Conservation (phyloP, 495 filamentous ascomycete species). For the Aspergillus wentii region DNA sequence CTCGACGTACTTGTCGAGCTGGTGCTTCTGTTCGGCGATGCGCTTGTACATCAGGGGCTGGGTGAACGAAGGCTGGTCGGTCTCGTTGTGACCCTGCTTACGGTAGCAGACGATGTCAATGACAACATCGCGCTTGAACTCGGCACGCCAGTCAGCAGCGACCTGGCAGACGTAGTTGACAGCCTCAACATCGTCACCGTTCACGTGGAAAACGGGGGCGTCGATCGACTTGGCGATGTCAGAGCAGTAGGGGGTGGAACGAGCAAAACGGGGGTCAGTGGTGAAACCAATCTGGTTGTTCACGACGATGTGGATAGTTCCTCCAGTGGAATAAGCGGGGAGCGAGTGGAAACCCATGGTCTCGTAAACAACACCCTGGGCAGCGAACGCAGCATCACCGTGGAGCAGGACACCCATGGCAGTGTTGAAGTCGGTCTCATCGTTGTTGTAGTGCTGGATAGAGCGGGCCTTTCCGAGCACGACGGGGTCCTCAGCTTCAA, state of each 20-base stretch:
- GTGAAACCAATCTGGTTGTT: conserved; percentile 99
- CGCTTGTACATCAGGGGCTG: conserved; percentile 99
- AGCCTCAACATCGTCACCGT: conserved; percentile 96
- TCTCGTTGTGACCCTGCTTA: conserved; percentile 99
- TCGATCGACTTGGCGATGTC: conserved; percentile 99
- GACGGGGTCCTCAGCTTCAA: conserved; percentile 97
- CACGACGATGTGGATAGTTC: conserved; percentile 93
- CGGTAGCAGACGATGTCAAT: conserved; percentile 98
- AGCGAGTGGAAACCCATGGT: conserved; percentile 96
- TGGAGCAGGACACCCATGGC: conserved; percentile 96
- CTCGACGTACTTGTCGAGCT: conserved; percentile 83
- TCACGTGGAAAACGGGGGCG: conserved; percentile 97
- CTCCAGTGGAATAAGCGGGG: conserved; percentile 92
- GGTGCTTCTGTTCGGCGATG: conserved; percentile 71
- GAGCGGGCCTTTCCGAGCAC: conserved; percentile 95
- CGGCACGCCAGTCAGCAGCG: conserved; percentile 92
- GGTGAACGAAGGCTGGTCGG: conserved; percentile 98
- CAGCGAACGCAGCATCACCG: conserved; percentile 95
- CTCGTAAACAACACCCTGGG: conserved; percentile 95
- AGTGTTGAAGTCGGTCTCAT: conserved; percentile 78
- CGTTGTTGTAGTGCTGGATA: conserved; percentile 98
- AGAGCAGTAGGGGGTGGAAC: conserved; percentile 97
- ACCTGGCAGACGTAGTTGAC: conserved; percentile 97
- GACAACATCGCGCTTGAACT: conserved; percentile 96
- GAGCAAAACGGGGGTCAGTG: conserved; percentile 95